Evolutionary conservation across 164 flowering plant genomes (phyloP).

Genomic region (Tetrastigma voinierianum): DNA sequence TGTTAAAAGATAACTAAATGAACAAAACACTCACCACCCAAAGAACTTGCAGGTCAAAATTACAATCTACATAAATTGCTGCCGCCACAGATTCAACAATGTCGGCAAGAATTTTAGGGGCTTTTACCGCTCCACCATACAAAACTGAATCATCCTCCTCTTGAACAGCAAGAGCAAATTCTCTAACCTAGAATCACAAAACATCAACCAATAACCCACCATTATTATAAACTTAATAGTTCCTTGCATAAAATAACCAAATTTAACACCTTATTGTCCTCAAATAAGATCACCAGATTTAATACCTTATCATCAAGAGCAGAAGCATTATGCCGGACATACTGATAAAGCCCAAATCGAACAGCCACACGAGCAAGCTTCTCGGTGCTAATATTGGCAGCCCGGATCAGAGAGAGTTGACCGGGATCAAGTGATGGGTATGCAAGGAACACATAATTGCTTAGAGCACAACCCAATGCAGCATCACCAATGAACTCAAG

Average conservation of each 20-base stretch:
- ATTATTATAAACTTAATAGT: neutral
- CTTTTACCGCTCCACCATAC: conserved; percentile 69
- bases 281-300: neutral
- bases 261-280: conserved; percentile 45
- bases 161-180: conserved; percentile 48
- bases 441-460: conserved; percentile 27
- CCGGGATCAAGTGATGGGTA: conserved; percentile 49
- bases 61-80: conserved; percentile 70
- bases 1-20: neutral
- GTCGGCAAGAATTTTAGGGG: conserved; percentile 86
- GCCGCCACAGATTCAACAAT: conserved; percentile 82
- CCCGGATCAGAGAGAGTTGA: conserved; percentile 40
- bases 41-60: conserved; percentile 43
- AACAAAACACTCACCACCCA: conserved; percentile 54
- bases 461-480: conserved; percentile 39
- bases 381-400: conserved; percentile 68
- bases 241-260: no score
- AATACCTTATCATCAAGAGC: conserved; percentile 53
- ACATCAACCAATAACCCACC: neutral
- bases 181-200: conserved; percentile 45
- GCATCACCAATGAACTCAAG: conserved; percentile 73
- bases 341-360: conserved; percentile 38
- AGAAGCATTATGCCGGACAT: conserved; percentile 52
- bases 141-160: conserved; percentile 37
- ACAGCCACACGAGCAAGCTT: conserved; percentile 68